Base-by-base conservation (phyloP, 78 protist species). In the Dictyostelium purpureum region DNA sequence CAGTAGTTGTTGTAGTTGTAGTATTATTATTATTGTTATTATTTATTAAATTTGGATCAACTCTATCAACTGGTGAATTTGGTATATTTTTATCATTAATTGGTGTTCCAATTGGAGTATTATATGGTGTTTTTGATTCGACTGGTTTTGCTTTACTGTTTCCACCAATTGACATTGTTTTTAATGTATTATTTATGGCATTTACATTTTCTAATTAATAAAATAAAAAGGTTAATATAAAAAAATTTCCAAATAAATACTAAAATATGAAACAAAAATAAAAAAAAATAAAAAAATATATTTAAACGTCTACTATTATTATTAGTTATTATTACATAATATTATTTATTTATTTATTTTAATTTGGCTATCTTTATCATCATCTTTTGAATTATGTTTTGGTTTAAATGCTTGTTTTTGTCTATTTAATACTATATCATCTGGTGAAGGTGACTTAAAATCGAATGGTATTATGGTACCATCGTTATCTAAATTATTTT, bases 381-480 rank as follows among this genome's bases (percentile, higher is more conserved):
- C 35, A 63, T 63, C 43, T 6, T 45, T 42, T 69, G 76, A 73
- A 73, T 73, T 40, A 73, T 80, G 70, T 40, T 63, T 85, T 54
- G 80, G 92, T 73, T 73, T 73, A 65, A 85, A 85, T n/a, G 92
- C 92, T 61, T 57, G 82, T 73, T 73, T 85, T 61, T 85, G 92
- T 73, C 26, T 52, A 21, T 73, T 19, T 42, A 85, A 74, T 33
- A 85, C 59, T 18, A 74, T 52, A 59, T 85, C 92, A 85, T 85
- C 92, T 0, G 92, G 92, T 73, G 92, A 85, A 24, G 92, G 92
- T 21, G 78, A 38, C 16, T 85, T 42, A 73, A 85, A 85, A 59
- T 52, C 54, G 33, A 56, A 85, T 10, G 92, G 92, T 40, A 26
- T 73, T 16, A 85, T 85, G 51, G 76, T 12, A 28, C 56, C 54